These are phyloP conservation scores for Colletotrichum ledebouriae DNA, from an alignment of 2,329 filamentous ascomycete species.

Conservation along the genomic window DNA sequence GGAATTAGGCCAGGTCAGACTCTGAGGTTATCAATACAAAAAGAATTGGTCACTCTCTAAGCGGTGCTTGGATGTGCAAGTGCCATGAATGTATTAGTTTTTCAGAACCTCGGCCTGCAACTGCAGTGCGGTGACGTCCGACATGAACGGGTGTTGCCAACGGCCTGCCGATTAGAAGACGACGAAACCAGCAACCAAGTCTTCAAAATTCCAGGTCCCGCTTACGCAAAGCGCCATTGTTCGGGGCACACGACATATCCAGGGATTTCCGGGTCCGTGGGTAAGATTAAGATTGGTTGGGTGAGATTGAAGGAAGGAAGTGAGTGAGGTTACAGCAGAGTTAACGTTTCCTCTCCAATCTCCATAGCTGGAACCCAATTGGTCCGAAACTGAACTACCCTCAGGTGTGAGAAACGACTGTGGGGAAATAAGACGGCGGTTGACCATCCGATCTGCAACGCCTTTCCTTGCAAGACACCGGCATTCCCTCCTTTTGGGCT, in stretches of 20 bases:
- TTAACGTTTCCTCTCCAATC: constrained; percentile 18
- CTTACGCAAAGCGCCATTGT: too few species aligned
- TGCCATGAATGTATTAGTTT: too few species aligned
- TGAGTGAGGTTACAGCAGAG: constrained; percentile 38
- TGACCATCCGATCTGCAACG: constrained; percentile 14
- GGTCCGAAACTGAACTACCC: background rate
- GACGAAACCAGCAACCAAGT: too few species aligned
- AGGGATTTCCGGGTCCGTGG: background rate
- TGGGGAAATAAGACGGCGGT: constrained; percentile 17
- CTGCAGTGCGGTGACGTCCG: too few species aligned
- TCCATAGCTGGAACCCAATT: constrained; percentile 18
- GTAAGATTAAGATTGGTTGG: background rate
- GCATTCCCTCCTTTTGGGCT: constrained; percentile 15
- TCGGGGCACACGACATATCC: background rate
- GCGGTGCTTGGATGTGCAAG: background rate
- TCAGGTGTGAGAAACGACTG: background rate
- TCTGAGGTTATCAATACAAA: constrained; percentile 12
- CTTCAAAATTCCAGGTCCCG: too few species aligned
- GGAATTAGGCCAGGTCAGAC: background rate
- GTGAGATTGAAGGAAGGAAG: background rate
- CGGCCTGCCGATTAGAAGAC: too few species aligned
- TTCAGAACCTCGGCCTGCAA: background rate
- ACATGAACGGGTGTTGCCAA: too few species aligned
- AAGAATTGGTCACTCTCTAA: background rate
- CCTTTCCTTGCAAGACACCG: constrained; percentile 17